Evolutionary conservation across 2,329 filamentous ascomycete species (phyloP).

Genomic region (Acephala macrosclerotiorum): DNA sequence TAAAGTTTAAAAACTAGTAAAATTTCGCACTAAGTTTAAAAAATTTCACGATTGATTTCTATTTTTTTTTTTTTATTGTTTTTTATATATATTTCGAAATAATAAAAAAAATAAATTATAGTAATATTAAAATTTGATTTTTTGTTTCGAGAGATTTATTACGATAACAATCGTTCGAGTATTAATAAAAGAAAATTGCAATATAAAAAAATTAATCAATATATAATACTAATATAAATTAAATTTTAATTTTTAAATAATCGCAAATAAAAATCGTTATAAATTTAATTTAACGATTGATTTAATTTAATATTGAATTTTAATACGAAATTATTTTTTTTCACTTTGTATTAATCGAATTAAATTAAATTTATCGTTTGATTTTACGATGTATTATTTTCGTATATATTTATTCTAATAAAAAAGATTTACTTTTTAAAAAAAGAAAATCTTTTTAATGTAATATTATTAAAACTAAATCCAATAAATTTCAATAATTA

Average conservation of each 20-base stretch:
- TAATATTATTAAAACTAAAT: too few relatives aligned
- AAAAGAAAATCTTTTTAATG: too few relatives aligned
- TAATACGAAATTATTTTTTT: background rate
- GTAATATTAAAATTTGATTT: constrained; percentile 14
- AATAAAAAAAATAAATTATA: constrained; percentile 24
- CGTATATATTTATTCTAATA: too few relatives aligned
- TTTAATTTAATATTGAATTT: constrained; percentile 19
- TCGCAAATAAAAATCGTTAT: constrained; percentile 20
- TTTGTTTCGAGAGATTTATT: constrained; percentile 21
- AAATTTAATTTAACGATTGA: constrained; percentile 23
- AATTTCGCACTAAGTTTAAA: constrained; percentile 29
- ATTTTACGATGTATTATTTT: too few relatives aligned
- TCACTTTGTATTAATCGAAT: constrained; percentile 23
- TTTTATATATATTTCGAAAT: constrained; percentile 24
- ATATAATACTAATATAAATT: constrained; percentile 19
- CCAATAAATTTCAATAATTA: too few relatives aligned
- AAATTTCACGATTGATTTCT: background rate
- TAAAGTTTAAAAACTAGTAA: constrained; percentile 29
- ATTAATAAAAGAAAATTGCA: constrained; percentile 9
- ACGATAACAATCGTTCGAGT: constrained; percentile 13
- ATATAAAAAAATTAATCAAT: constrained; percentile 4
- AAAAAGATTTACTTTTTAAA: too few relatives aligned
- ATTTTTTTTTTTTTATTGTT: constrained; percentile 10
- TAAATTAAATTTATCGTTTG: constrained; percentile 7
- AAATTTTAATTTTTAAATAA: constrained; percentile 10